These are phyloP conservation scores for Syncephalastrum racemosum DNA, from an alignment of 371 early-diverging fungal genomes.

Conservation along the genomic window DNA sequence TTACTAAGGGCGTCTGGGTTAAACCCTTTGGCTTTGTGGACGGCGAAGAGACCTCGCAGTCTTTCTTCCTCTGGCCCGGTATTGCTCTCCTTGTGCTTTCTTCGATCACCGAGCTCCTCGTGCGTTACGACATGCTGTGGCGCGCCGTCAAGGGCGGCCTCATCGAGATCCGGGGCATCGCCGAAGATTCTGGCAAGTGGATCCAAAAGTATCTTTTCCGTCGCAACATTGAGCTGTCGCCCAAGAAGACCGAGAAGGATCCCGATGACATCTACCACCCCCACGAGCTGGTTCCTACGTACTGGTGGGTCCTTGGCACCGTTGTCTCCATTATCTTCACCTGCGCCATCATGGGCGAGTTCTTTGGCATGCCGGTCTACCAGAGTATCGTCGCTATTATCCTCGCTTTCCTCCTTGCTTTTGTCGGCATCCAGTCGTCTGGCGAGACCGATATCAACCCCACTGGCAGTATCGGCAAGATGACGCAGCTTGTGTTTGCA, in stretches of 20 bases:
- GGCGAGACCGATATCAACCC: constrained; percentile 75
- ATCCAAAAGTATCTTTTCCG: no score
- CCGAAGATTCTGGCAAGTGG: no score
- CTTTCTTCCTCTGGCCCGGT: constrained; percentile 75
- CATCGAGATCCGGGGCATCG: not conserved
- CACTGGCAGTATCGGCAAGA: constrained; percentile 60
- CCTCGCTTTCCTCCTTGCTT: constrained; percentile 67
- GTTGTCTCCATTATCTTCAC: constrained; percentile 58
- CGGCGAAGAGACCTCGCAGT: constrained; percentile 41
- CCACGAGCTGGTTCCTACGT: constrained; percentile 59
- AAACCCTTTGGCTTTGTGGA: constrained; percentile 33
- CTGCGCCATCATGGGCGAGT: constrained; percentile 57
- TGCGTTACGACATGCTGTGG: constrained; percentile 59
- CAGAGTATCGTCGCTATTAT: constrained; percentile 59
- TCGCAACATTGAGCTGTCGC: not conserved
- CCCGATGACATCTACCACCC: constrained; percentile 31
- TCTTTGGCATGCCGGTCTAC: constrained; percentile 59
- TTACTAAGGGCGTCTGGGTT: constrained; percentile 39
- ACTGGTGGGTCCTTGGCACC: constrained; percentile 63
- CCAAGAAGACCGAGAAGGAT: constrained; percentile 8
- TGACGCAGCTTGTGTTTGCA: constrained; percentile 62
- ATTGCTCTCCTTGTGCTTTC: constrained; percentile 69
- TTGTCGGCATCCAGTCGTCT: constrained; percentile 68
- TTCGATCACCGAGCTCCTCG: constrained; percentile 63
- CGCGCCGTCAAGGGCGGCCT: constrained; percentile 51